These are phyloP conservation scores for Hypoxylon intermedium DNA, from an alignment of 495 filamentous ascomycete species.

Conservation along the genomic window DNA sequence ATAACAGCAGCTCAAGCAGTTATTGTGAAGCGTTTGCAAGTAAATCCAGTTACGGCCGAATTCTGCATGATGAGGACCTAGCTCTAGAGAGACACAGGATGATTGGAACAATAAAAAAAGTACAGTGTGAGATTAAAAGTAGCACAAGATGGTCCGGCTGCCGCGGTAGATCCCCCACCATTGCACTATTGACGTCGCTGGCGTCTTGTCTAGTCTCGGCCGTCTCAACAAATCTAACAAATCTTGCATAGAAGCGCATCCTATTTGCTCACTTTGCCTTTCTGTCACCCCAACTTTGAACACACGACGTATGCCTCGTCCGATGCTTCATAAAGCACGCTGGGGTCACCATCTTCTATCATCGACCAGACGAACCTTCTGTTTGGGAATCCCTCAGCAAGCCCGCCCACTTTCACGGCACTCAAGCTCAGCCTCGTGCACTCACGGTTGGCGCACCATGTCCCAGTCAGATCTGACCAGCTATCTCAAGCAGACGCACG, in stretches of 20 bases:
- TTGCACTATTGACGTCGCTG: slow-evolving; percentile 31
- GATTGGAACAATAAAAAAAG: not conserved
- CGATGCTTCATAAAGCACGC: slow-evolving; percentile 30
- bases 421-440: slow-evolving; percentile 11
- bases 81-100: not conserved
- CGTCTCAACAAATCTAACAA: slow-evolving; percentile 28
- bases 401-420: slow-evolving; percentile 4
- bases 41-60: too few species aligned
- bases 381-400: not conserved
- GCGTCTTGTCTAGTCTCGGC: slow-evolving; percentile 12
- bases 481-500: slow-evolving; percentile 57
- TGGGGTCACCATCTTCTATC: slow-evolving; percentile 10
- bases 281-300: slow-evolving; percentile 1
- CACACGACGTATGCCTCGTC: slow-evolving; percentile 1
- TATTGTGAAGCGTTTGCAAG: too few species aligned
- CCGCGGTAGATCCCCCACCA: slow-evolving; percentile 28
- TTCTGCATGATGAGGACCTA: too few species aligned
- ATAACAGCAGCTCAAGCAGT: too few species aligned
- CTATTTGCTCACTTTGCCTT: not conserved
- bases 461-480: slow-evolving; percentile 49
- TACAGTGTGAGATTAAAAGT: not conserved
- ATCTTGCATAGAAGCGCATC: not conserved
- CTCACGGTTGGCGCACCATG: slow-evolving; percentile 35
- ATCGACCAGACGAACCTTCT: slow-evolving; percentile 10
- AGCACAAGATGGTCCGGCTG: slow-evolving; percentile 10